Evolutionary conservation across 139 green algal genomes (phyloP).

Genomic region (Chlamydomonas incerta): DNA sequence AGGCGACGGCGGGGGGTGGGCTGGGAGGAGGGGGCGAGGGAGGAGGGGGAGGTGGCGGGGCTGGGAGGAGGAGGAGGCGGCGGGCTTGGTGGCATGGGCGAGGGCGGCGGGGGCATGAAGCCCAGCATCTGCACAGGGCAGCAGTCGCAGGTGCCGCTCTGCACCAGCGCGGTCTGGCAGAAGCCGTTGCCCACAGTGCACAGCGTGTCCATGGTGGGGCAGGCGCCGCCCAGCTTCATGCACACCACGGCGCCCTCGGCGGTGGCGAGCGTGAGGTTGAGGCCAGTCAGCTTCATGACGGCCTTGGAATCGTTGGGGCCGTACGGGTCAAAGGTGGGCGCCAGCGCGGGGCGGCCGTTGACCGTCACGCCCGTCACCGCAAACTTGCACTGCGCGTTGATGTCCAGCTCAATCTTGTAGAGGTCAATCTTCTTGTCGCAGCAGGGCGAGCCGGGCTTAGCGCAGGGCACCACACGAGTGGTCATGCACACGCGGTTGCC

Average conservation of each 20-base stretch:
- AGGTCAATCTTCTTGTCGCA: conserved; percentile 15
- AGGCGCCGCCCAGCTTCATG: conserved; percentile 23
- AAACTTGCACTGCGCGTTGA: conserved; percentile 12
- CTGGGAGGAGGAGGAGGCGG: conserved; percentile 15
- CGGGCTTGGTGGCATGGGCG: background rate
- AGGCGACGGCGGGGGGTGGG: background rate
- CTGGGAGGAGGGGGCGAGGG: background rate
- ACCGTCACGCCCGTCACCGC: background rate
- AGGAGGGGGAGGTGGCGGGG: background rate
- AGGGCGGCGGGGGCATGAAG: conserved; percentile 31
- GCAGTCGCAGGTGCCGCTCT: conserved; percentile 46
- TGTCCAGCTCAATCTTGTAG: conserved; percentile 42
- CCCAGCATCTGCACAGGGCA: conserved; percentile 43
- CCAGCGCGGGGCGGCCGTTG: conserved; percentile 4
- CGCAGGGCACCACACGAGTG: background rate
- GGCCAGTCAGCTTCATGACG: conserved; percentile 13
- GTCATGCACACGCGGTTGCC: background rate
- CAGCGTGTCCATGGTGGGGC: conserved; percentile 14
- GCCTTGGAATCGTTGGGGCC: conserved; percentile 21
- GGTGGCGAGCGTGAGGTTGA: conserved; percentile 36
- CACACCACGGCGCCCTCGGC: conserved; percentile 36
- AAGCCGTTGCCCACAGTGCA: conserved; percentile 26
- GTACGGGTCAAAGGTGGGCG: conserved; percentile 20
- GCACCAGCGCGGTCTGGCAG: conserved; percentile 33
- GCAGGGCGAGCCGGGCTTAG: background rate